Percentiles rank a stretch among this genome's conserved stretches.
Evolutionary conservation across 257 asterid genomes (phyloP).

Genomic region (Henckelia pumila): DNA sequence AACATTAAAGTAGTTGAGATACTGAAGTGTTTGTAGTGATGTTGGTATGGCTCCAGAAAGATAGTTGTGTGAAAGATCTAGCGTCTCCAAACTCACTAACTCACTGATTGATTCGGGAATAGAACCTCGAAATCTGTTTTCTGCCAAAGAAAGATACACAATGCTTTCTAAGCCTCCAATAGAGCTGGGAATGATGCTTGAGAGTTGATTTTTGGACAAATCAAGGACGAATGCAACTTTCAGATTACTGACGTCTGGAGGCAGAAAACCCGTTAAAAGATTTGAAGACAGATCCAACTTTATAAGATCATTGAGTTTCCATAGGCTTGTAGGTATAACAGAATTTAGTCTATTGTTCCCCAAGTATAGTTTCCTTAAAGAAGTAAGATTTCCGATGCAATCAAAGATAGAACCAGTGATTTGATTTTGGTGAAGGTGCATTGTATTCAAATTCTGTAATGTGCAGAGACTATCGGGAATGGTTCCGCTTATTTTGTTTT

Average conservation of each 20-base stretch:
- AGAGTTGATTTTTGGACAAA: slow-evolving; percentile 27
- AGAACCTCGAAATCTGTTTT: slow-evolving; percentile 21
- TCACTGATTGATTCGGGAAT: slow-evolving; percentile 25
- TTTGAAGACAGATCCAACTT: slow-evolving; percentile 25
- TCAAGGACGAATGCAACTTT: not conserved
- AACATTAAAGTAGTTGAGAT: no score
- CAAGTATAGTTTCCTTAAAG: not conserved
- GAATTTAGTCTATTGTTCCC: slow-evolving; percentile 16
- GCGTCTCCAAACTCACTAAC: not conserved
- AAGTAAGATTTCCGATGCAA: slow-evolving; percentile 25
- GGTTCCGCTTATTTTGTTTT: slow-evolving; percentile 15
- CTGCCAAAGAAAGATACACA: slow-evolving; percentile 14
- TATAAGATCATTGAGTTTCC: slow-evolving; percentile 20
- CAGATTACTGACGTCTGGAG: slow-evolving; percentile 19
- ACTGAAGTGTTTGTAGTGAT: no score
- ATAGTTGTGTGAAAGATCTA: slow-evolving; percentile 20
- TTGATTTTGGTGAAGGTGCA: not conserved
- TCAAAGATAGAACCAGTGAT: slow-evolving; percentile 22
- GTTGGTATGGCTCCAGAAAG: no score
- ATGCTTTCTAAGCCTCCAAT: slow-evolving; percentile 7
- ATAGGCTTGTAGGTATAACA: slow-evolving; percentile 21
- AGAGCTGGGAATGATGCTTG: slow-evolving; percentile 17
- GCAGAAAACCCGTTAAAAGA: slow-evolving; percentile 22
- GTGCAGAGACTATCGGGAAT: slow-evolving; percentile 17
- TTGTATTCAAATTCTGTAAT: not conserved